Evolutionary conservation across 371 early-diverging fungal species (phyloP), one percentile per base, ranked within the genome.

Genomic region (Mortierella sp.): DNA sequence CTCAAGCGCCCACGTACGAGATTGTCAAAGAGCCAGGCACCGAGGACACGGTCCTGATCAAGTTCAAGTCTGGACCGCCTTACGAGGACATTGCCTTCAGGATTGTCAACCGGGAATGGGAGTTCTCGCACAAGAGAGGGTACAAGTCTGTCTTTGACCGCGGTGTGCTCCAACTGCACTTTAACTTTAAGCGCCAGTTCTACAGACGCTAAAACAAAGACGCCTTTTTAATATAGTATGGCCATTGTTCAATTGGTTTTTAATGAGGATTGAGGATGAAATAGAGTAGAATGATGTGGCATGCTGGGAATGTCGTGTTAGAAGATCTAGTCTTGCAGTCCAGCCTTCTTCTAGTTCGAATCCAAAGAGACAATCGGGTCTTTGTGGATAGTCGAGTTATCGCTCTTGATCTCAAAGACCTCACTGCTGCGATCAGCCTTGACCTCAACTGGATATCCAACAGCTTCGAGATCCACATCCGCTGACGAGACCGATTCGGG

Each of bases 71-170:
- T 26, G 97, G 97, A 0, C 96, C 97, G 43, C 98, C 98, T 0
- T 99, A 99, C 79, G 96, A 97, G 87, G 98, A 98, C 77, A 91
- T 98, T 78, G 98, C 97, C 2, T 99, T 99, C 86, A 89, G 96
- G 64, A 96, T 99, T 63, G 96, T 97, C 63, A 97, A 96, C 68
- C 90, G 95, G 24, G 97, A 98, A 85, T 99, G 99, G 99, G 98
- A 98, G 87, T 92, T 93, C 74, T 92, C 93, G 6, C 96, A 97
- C 84, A 95, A 95, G 84, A 94, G 93, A 39, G 99, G 98, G 6
- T 99, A 98, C 86, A 89, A 92, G 45, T 94, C 95, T 75, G 89
- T 91, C 0, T 99, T 97, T 90, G 98, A 98, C 81, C 89, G 96
- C 29, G 96, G 96, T 9, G 95, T 96, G 11, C 85, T 99, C 29